Base-by-base conservation (phyloP, 768 basidiomycete genomes). In the Lactifluus hygrophoroides region DNA sequence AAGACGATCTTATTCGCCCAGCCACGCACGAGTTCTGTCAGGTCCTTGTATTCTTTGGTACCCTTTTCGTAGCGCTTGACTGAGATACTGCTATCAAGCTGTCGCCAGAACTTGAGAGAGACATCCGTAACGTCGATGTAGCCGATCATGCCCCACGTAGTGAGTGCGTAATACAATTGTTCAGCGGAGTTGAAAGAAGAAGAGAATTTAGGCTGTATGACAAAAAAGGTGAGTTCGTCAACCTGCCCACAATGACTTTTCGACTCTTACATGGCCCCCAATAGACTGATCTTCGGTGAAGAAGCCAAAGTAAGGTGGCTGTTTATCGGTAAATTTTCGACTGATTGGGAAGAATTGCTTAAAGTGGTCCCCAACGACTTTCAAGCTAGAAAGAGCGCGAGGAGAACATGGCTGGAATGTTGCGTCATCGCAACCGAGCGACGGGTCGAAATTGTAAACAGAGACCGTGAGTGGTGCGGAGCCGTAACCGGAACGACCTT, bases 21-120 rank as follows among this genome's bases (percentile, higher is more conserved):
- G 4, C 27, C 27, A 32, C 43, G 51, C 34, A 13, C 52, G 19
- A 43, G 37, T 2, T 14, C 17, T 13, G 48, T 60, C 25, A 62
- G 42, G 28, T 2, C 32, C 5, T 50, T 48, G 48, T 60, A 59
- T 23, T 11, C 52, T 0, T 1, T 1, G 5, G 57, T 25, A 9
- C 46, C 57, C 43, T 54, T 60, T 32, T 1, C n/a, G 21, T 60
- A 46, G 19, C 48, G 50, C 25, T 1, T 17, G 35, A 54, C 40
- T 1, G 23, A 13, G 11, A 60, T 9, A 3, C 5, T 4, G 10
- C 3, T 4, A 21, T 54, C 52, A 30, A 62, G 60, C 28, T 51
- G 61, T 11, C 28, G 16, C 47, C 69, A 71, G 66, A 72, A 72
- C 13, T 69, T 65, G 51, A 67, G 68, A 28, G 70, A 72, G 54